Evolutionary conservation across 1,284 basidiomycete genomes (phyloP), one percentile per base, ranked within the genome.

Genomic region (Microbotryum intermedium): DNA sequence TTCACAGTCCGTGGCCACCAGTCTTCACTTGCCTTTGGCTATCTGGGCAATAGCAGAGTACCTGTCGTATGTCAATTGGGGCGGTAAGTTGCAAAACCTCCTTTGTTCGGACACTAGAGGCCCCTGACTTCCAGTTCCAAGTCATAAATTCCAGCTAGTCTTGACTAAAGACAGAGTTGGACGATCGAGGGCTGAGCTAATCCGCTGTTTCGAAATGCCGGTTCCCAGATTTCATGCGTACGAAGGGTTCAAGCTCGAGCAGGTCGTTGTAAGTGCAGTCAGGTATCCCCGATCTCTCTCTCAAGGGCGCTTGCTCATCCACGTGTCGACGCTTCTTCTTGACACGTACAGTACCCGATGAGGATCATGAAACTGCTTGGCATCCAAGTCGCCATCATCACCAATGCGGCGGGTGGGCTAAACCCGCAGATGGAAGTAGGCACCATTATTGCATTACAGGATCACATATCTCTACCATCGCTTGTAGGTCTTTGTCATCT

Each of bases 321-420:
- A 13, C 25, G n/a, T 11, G 46, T 26, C 46, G 10, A 18, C 26
- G 46, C 9, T 34, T 34, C 34, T 34, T 34, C 21, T 45, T 13
- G n/a, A 45, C 13, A 13, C 43, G n/a, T n/a, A n/a, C 46, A 48
- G 43, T 63, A 57, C 60, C 70, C 70, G 7, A 64, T 71, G 25
- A 49, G 60, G 7, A 53, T 70, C 29, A 66, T 69, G 52, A 55
- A 66, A 47, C 46, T 59, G 11, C 60, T 71, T 25, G 70, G 70
- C 13, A 59, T 58, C 39, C 44, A 61, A 23, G 60, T 55, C 11
- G 50, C 45, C 43, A 54, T 69, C 59, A 59, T 71, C 51, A 71
- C 70, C 50, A 71, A 71, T 49, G 70, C 70, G 8, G 70, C 70
- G 0, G 70, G 70, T 9, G 69, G 68, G 6, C 54, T 71, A n/a